phyloP scores from a whole-genome alignment of 2,329 filamentous ascomycete species.

The Pseudogymnoascus sp. region DNA sequence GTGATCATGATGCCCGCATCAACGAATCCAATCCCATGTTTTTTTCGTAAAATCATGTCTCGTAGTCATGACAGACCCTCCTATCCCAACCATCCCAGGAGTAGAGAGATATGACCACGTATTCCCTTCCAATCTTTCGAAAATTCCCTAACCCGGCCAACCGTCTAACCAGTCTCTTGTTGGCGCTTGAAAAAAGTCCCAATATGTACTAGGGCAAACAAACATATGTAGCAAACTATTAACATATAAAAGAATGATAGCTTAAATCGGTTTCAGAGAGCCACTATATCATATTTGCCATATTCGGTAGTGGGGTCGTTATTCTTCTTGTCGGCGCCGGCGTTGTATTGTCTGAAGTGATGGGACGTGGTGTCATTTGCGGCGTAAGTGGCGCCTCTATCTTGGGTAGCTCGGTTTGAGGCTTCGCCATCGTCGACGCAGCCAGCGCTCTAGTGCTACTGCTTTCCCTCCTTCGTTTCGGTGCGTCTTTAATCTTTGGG shows the following conservation, averaged over 20 bases:
- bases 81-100: background rate
- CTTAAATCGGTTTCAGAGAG: background rate
- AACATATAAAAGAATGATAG: background rate
- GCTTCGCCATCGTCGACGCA: slow-evolving; percentile 40
- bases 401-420: slow-evolving; percentile 30
- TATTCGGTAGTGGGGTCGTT: background rate
- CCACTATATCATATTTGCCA: slow-evolving; percentile 3
- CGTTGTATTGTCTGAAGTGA: slow-evolving; percentile 37
- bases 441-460: slow-evolving; percentile 38
- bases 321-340: slow-evolving; percentile 4
- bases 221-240: slow-evolving; percentile 5
- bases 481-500: slow-evolving; percentile 64
- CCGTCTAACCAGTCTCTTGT: background rate
- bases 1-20: background rate
- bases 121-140: background rate
- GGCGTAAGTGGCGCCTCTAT: slow-evolving; percentile 42
- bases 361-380: slow-evolving; percentile 36
- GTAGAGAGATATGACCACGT: background rate
- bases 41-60: slow-evolving; percentile 8
- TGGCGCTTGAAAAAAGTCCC: background rate
- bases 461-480: slow-evolving; percentile 61
- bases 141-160: background rate
- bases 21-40: background rate
- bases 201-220: background rate
- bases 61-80: background rate